Conservation (phyloP, 192 early-diverging fungal species). For the Diversispora epigaea region DNA sequence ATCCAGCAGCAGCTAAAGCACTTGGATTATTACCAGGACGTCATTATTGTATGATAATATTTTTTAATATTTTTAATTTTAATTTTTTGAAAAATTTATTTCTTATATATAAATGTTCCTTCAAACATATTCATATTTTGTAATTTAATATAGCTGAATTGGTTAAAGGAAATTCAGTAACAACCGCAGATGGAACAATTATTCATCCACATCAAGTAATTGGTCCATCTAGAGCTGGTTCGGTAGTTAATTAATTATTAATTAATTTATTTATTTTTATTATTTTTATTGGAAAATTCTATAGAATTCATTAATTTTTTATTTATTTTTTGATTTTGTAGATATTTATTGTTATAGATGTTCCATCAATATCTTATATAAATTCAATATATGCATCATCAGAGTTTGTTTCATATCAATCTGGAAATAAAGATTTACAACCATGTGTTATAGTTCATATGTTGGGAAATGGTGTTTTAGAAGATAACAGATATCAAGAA, state of each 20-base stretch:
- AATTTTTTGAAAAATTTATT: neutral
- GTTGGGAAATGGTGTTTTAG: slow-evolving; percentile 60
- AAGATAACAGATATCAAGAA: slow-evolving; percentile 59
- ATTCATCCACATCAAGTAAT: slow-evolving; percentile 75
- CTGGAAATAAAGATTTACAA: slow-evolving; percentile 25
- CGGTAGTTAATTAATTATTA: slow-evolving; percentile 39
- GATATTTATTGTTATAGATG: slow-evolving; percentile 70
- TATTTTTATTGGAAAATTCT: neutral
- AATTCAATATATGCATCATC: slow-evolving; percentile 42
- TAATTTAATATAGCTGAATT: slow-evolving; percentile 43
- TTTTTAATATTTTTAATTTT: slow-evolving; percentile 4
- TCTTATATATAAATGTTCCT: neutral
- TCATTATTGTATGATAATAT: slow-evolving; percentile 42
- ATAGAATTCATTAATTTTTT: neutral
- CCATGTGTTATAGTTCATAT: slow-evolving; percentile 67
- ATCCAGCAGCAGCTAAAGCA: slow-evolving; percentile 58
- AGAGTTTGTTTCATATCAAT: slow-evolving; percentile 48
- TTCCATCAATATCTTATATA: slow-evolving; percentile 60
- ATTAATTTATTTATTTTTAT: neutral
- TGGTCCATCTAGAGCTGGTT: slow-evolving; percentile 55
- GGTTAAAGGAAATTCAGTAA: slow-evolving; percentile 59
- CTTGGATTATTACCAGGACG: slow-evolving; percentile 72
- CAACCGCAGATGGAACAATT: slow-evolving; percentile 57
- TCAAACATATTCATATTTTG: neutral
- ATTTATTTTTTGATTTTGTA: slow-evolving; percentile 1